Evolutionary conservation across 805 yeast genomes (phyloP).

Genomic region (Brettanomyces nanus): DNA sequence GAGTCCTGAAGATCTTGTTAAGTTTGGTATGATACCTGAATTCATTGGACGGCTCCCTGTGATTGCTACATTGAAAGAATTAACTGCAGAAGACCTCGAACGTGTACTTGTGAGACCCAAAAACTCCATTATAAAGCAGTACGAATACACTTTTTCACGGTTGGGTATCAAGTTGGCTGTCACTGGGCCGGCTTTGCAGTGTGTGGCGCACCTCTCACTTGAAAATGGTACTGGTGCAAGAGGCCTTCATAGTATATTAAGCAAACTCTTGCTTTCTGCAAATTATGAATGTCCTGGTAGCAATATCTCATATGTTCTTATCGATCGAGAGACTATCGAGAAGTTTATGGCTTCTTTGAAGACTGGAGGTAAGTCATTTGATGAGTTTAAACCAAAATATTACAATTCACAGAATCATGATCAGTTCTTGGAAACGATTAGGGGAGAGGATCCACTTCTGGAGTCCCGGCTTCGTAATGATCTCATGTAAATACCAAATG

Average conservation of each 20-base stretch:
- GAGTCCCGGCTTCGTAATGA: background rate
- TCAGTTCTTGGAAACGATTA: background rate
- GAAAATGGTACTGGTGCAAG: constrained; percentile 55
- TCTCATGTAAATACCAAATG: background rate
- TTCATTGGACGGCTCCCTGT: constrained; percentile 52
- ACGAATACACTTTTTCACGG: constrained; percentile 43
- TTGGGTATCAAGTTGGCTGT: constrained; percentile 43
- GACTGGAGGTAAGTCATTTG: constrained; percentile 5
- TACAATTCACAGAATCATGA: constrained; percentile 10
- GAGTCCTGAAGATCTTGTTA: constrained; percentile 41
- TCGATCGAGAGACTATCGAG: constrained; percentile 37
- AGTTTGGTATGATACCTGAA: constrained; percentile 53
- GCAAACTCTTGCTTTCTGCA: constrained; percentile 38
- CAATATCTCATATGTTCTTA: constrained; percentile 40
- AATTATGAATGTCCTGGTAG: constrained; percentile 57
- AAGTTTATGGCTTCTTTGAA: constrained; percentile 20
- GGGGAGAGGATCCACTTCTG: background rate
- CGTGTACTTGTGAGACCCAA: constrained; percentile 48
- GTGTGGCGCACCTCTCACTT: constrained; percentile 40
- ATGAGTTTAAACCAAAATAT: constrained; percentile 29
- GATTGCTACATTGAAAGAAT: constrained; percentile 39
- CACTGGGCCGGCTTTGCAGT: constrained; percentile 39
- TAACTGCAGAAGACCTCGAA: constrained; percentile 36
- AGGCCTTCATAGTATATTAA: constrained; percentile 49
- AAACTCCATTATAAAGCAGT: constrained; percentile 46